Evolutionary conservation across 306 rosid species (phyloP).

Genomic region (Erythrophleum fordii): DNA sequence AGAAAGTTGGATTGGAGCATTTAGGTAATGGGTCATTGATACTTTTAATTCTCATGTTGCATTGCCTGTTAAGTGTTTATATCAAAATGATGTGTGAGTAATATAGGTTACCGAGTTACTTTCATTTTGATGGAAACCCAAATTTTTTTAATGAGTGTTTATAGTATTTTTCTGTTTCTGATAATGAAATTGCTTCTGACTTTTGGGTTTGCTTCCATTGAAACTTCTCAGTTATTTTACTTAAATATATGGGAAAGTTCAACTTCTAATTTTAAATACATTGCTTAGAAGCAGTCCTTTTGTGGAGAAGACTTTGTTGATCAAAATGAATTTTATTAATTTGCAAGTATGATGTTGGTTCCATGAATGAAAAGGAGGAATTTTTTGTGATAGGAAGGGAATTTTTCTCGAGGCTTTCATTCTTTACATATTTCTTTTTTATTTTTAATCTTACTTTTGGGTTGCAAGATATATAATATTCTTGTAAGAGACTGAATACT

Average conservation of each 20-base stretch:
- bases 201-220: slow-evolving; percentile 1
- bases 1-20: slow-evolving; percentile 63
- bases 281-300: slow-evolving; percentile 5
- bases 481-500: slow-evolving; percentile 24
- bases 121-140: not conserved
- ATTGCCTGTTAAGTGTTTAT: not conserved
- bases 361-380: slow-evolving; percentile 22
- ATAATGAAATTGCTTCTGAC: slow-evolving; percentile 25
- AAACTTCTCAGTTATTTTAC: slow-evolving; percentile 18
- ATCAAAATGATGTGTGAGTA: slow-evolving; percentile 5
- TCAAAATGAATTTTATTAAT: slow-evolving; percentile 35
- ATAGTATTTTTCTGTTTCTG: slow-evolving; percentile 23
- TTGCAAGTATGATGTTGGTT: slow-evolving; percentile 33
- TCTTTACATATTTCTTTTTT: not conserved
- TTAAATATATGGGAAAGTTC: slow-evolving; percentile 1
- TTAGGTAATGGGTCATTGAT: slow-evolving; percentile 51
- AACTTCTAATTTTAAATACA: slow-evolving; percentile 1
- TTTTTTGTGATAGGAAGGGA: slow-evolving; percentile 34
- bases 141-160: slow-evolving; percentile 8
- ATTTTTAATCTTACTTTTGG: not conserved
- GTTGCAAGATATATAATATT: not conserved
- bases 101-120: slow-evolving; percentile 28
- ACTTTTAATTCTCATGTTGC: slow-evolving; percentile 20
- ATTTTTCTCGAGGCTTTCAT: slow-evolving; percentile 32
- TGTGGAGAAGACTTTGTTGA: slow-evolving; percentile 9